These are phyloP conservation scores for Fusarium dimerum DNA, from an alignment of 2,329 filamentous ascomycete genomes.

Conservation along the genomic window DNA sequence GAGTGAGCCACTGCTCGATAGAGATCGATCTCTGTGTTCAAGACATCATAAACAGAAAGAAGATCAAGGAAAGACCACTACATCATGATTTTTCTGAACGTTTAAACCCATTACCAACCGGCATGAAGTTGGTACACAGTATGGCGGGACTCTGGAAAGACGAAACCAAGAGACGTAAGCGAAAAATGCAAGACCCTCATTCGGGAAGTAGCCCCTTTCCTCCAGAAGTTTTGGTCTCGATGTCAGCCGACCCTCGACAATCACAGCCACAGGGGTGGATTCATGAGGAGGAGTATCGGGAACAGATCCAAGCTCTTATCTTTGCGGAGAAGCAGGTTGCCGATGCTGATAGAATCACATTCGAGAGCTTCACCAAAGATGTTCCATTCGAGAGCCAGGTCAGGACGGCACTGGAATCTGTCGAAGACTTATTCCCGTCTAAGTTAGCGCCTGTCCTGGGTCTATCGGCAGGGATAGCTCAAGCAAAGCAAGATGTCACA, in stretches of 20 bases:
- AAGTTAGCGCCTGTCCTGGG: conserved; percentile 57
- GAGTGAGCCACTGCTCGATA: conserved; percentile 83
- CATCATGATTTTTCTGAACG: conserved; percentile 88
- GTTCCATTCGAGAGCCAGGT: conserved; percentile 57
- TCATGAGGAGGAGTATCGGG: conserved; percentile 81
- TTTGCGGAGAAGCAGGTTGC: conserved; percentile 58
- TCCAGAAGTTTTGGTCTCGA: conserved; percentile 78
- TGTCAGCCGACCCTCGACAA: conserved; percentile 80
- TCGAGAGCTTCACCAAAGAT: conserved; percentile 65
- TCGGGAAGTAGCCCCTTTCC: conserved; percentile 76
- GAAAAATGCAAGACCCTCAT: conserved; percentile 64
- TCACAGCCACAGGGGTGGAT: conserved; percentile 82
- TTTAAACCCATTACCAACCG: conserved; percentile 59
- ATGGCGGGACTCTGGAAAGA: conserved; percentile 94
- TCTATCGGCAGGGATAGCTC: conserved; percentile 30
- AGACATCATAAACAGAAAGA: conserved; percentile 79
- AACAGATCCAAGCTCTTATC: conserved; percentile 65
- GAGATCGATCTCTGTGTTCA: conserved; percentile 90
- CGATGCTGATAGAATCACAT: conserved; percentile 47
- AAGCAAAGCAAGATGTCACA: conserved; percentile 32
- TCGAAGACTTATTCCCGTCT: conserved; percentile 81
- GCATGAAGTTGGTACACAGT: conserved; percentile 85
- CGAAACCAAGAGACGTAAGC: conserved; percentile 77
- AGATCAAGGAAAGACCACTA: conserved; percentile 73
- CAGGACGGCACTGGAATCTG: conserved; percentile 78